A percentile compares a stretch with the other conserved stretches of the same genome.
phyloP scores from a whole-genome alignment of 208 protist genomes.

The Leptomonas seymouri region DNA sequence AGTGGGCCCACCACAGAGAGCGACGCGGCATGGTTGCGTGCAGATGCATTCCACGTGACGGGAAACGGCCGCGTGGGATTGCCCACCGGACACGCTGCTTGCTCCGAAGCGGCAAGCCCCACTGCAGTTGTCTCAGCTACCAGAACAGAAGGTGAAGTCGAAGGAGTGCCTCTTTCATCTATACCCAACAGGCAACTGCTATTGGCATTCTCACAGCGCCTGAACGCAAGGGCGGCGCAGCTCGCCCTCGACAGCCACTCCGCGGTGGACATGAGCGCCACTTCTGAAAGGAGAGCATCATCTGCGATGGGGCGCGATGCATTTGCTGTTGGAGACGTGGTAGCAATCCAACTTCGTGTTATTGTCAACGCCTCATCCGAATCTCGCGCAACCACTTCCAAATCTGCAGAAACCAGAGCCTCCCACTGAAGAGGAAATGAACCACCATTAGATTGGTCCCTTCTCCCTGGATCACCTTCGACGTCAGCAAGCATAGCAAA shows the following conservation, averaged over 20 bases:
- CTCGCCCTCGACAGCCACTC: conserved; percentile 7
- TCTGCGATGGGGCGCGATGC: neutral
- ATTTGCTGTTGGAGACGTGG: neutral
- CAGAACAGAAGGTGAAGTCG: conserved; percentile 1
- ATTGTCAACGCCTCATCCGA: conserved; percentile 4
- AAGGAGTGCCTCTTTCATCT: neutral
- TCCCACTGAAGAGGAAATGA: conserved; percentile 3
- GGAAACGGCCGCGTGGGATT: neutral
- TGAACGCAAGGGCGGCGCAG: neutral
- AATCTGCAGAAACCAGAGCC: neutral
- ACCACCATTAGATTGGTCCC: neutral
- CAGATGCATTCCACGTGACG: conserved; percentile 1
- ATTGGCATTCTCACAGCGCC: neutral
- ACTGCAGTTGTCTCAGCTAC: neutral
- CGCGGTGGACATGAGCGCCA: neutral
- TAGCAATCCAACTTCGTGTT: conserved; percentile 12
- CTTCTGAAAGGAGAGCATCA: neutral
- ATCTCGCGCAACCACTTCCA: conserved; percentile 18
- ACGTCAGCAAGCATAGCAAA: conserved; percentile 3
- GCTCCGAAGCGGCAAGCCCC: neutral
- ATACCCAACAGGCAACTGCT: neutral
- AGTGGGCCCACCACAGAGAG: conserved; percentile 12
- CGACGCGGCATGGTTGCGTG: neutral
- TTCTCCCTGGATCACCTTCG: neutral
- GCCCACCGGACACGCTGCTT: neutral